Evolutionary conservation across 2,329 filamentous ascomycete species (phyloP), one percentile per base, ranked within the genome.

Genomic region (Aureobasidium leucospermi): DNA sequence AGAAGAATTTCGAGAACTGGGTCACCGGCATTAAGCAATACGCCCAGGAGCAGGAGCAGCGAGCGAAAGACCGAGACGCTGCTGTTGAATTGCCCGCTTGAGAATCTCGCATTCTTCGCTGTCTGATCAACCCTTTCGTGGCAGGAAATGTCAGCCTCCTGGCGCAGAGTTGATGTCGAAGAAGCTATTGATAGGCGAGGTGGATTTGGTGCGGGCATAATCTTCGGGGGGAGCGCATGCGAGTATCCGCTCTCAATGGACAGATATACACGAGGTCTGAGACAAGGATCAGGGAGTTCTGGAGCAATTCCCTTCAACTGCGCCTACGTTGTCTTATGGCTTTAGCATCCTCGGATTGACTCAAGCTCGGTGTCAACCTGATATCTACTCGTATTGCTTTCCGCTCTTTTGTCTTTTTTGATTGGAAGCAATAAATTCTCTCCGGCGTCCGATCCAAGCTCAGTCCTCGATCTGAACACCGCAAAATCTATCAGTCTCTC

Each of bases 1-100:
- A 71, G 62, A 64, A 67, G 43, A 67, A 70, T 43, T 77, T 78
- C 64, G 67, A 70, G 52, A 61, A 71, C 23, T 79, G 76, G 76
- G 70, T 71, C 7, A 53, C 62, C 57, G 73, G 75, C 61, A 63
- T 79, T 65, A 75, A 73, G 65, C 63, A 51, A n/a, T 76, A 73
- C 66, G 70, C 75, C 42, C 74, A 77, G 61, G 65, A 64, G 48
- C 62, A 66, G 56, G 66, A 65, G 41, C 56, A 29, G 32, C 16
- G 9, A 28, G 13, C 7, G 23, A 45, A 13, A 28, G 48, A 56
- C 19, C 41, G 32, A 2, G 7, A 34, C 1, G 32, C 23, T 28
- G 58, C 58, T 34, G 23, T 60, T 32, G 58, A 60, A 13, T 8
- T 60, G 48, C 19, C 58, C 16, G 58, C 49, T 43, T 59, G 46